Base-by-base conservation (phyloP, 306 rosid species). In the Geum urbanum region DNA sequence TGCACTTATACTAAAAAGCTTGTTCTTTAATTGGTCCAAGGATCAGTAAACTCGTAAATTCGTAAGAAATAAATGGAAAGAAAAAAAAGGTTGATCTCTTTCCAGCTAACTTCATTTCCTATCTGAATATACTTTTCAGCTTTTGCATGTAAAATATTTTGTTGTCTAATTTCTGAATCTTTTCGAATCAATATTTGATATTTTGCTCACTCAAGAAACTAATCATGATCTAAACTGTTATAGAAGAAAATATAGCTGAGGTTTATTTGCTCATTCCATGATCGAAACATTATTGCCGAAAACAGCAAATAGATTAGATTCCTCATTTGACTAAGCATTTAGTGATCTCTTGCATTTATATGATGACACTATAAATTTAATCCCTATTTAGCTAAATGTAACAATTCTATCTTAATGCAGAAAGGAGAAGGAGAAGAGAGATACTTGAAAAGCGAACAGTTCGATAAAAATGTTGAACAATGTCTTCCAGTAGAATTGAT, bases 351-450 rank as follows among this genome's bases (percentile, higher is more conserved):
- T 39, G 2, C 22, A 37, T 32, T 13, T 57, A n/a, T n/a, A 56
- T 27, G 4, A 11, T 24, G 5, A 8, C 12, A 24, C 43, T 0
- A 58, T 27, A 0, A 16, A 57, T 58, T 27, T 14, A 48, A 19
- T 40, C 44, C 16, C 2, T 39, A 61, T 54, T 15, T 16, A 0
- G 7, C 9, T 50, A 20, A 51, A 20, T 11, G 19, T 67, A 37
- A 37, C 18, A 6, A 24, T 22, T 63, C 24, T 16, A 37, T 51
- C 14, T 41, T 49, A 22, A 52, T 79, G 84, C 86, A 76, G 84
- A 67, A 27, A 41, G 22, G 43, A 35, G 74, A 56, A 64, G 67
- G 6, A 35, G 80, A 50, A 76, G 80, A 51, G 48, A 67, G 69
- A 59, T 19, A 55, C 60, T 65, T 67, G 52, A 27, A 13, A 11